These are phyloP conservation scores for Solanum rostratum DNA, from an alignment of 257 asterid species.

Conservation along the genomic window DNA sequence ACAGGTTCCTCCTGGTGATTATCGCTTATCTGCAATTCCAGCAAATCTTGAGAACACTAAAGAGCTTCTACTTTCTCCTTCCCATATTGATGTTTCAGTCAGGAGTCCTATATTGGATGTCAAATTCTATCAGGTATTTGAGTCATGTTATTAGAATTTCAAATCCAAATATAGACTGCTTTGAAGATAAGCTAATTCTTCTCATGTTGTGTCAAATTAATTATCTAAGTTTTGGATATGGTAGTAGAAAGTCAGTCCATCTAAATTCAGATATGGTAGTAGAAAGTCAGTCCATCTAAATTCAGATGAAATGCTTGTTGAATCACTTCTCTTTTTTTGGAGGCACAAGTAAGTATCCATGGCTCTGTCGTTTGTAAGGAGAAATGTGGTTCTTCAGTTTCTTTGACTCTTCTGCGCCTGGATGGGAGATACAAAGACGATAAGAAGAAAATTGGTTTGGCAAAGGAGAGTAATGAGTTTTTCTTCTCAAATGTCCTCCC, in stretches of 20 bases:
- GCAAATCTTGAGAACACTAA: constrained; percentile 72
- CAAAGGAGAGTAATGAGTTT: constrained; percentile 54
- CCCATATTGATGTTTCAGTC: constrained; percentile 53
- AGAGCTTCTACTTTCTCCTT: constrained; percentile 74
- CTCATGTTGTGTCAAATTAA: not conserved
- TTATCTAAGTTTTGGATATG: not conserved
- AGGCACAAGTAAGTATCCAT: constrained; percentile 82
- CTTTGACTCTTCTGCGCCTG: constrained; percentile 50
- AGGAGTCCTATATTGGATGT: constrained; percentile 52
- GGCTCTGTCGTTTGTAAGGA: constrained; percentile 88
- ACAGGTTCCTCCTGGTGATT: constrained; percentile 92
- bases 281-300: not conserved
- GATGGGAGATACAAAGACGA: constrained; percentile 50
- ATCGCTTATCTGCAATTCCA: constrained; percentile 82
- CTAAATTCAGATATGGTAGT: not conserved
- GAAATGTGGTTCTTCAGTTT: constrained; percentile 62
- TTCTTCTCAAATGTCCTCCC: constrained; percentile 72
- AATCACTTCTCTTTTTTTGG: constrained; percentile 2
- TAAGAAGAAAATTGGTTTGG: constrained; percentile 35
- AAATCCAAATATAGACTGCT: not conserved
- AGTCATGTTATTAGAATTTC: not conserved
- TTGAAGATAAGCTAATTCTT: not conserved
- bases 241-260: not conserved
- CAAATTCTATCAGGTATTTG: constrained; percentile 67
- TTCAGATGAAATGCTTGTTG: not conserved